Evolutionary conservation across 305 asterid genomes (phyloP).

Genomic region (Fraxinus velutina): DNA sequence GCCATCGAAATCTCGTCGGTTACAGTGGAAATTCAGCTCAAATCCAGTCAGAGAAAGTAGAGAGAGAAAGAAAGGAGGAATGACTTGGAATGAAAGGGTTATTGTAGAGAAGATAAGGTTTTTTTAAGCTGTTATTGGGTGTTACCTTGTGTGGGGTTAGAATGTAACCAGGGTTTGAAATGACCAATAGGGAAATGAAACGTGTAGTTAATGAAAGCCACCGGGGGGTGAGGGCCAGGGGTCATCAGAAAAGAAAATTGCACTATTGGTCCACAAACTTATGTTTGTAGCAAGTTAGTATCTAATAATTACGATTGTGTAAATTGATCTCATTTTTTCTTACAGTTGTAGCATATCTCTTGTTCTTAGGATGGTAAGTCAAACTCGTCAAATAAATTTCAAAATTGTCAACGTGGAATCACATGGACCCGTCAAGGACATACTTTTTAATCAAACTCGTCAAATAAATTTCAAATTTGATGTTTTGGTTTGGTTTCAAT

Average conservation of each 20-base stretch:
- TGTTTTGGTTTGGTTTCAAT: not conserved
- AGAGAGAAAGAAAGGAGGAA: constrained; percentile 10
- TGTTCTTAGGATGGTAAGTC: not conserved
- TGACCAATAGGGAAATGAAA: constrained; percentile 21
- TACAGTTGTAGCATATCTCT: not conserved
- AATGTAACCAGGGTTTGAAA: constrained; percentile 32
- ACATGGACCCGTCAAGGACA: not conserved
- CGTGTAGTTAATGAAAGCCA: constrained; percentile 31
- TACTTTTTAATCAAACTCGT: not conserved
- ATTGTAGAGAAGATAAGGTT: constrained; percentile 72
- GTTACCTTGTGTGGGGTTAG: constrained; percentile 39
- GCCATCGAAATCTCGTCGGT: constrained; percentile 55
- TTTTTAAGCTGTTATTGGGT: constrained; percentile 32
- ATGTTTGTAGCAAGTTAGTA: not conserved
- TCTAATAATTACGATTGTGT: not conserved
- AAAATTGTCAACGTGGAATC: not conserved
- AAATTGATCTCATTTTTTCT: not conserved
- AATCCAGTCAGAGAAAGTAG: constrained; percentile 32
- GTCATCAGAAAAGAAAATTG: not conserved
- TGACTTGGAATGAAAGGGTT: constrained; percentile 30
- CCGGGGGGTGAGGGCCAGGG: constrained; percentile 28
- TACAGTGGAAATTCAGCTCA: constrained; percentile 37
- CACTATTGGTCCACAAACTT: not conserved
- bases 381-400: not conserved
- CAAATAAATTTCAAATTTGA: no score